phyloP scores from a whole-genome alignment of 495 filamentous ascomycete species.

The Aspergillus sclerotiicarbonarius region DNA sequence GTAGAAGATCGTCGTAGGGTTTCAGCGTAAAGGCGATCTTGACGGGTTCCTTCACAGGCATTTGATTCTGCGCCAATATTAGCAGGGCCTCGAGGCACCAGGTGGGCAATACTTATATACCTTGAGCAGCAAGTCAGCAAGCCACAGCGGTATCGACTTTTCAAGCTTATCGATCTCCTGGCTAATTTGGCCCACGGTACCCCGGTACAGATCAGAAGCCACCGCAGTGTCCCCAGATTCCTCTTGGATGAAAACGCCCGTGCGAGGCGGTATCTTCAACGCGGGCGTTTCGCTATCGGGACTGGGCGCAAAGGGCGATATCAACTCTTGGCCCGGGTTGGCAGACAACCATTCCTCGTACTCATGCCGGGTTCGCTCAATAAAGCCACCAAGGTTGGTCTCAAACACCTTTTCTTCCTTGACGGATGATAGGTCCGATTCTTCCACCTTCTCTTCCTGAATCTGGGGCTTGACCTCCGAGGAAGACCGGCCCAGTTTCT shows the following conservation, averaged over 20 bases:
- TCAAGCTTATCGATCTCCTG: constrained; percentile 81
- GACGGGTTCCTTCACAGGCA: constrained; percentile 84
- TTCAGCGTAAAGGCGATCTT: constrained; percentile 91
- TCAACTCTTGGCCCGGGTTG: constrained; percentile 52
- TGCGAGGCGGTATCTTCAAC: constrained; percentile 72
- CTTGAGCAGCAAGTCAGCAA: constrained; percentile 83
- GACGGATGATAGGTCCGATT: constrained; percentile 63
- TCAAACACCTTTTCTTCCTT: constrained; percentile 77
- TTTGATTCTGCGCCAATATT: constrained; percentile 58
- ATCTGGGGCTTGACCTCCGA: constrained; percentile 72
- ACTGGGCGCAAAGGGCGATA: constrained; percentile 71
- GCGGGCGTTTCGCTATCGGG: constrained; percentile 81
- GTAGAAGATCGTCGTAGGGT: constrained; percentile 76
- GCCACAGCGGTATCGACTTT: constrained; percentile 81
- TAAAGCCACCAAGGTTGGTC: constrained; percentile 74
- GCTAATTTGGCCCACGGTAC: constrained; percentile 74
- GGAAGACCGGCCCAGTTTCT: constrained; percentile 78
- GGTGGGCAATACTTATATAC: constrained; percentile 42
- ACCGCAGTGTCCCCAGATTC: constrained; percentile 84
- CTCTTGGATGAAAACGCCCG: constrained; percentile 91
- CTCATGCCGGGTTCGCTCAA: constrained; percentile 72
- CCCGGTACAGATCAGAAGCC: constrained; percentile 87
- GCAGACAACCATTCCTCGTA: constrained; percentile 70
- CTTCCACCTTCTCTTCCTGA: constrained; percentile 77
- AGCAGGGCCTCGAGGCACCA: not conserved